These are phyloP conservation scores for Colletotrichum sp. DNA, from an alignment of 2,329 filamentous ascomycete species.

Conservation along the genomic window DNA sequence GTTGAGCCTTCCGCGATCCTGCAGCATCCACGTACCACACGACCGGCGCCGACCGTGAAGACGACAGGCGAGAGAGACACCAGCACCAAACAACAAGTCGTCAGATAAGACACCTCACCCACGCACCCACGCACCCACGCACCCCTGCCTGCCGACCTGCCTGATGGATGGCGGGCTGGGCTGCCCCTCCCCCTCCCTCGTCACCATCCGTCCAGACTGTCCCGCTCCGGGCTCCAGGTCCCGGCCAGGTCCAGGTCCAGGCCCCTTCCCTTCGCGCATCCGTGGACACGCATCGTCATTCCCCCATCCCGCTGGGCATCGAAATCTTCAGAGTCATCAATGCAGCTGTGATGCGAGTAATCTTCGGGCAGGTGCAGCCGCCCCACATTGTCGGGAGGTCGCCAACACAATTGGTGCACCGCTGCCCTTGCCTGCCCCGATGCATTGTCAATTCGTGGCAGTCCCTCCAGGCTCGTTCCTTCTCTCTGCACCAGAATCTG, in stretches of 20 bases:
- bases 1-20: not conserved
- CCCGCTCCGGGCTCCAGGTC: not conserved
- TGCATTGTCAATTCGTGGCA: not conserved
- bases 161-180: not conserved
- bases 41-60: not conserved
- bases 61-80: not conserved
- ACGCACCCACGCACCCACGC: not conserved
- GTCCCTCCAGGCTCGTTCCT: not conserved
- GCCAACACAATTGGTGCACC: not conserved
- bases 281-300: not conserved
- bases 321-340: not conserved
- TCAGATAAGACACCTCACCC: not conserved
- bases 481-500: not conserved
- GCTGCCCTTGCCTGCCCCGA: not conserved
- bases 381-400: not conserved
- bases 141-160: not conserved
- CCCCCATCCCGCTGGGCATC: not conserved
- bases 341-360: slow-evolving; percentile 8
- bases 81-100: not conserved
- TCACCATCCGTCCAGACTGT: not conserved
- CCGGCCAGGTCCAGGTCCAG: not conserved
- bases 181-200: not conserved
- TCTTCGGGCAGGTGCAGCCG: slow-evolving; percentile 3
- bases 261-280: not conserved
- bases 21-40: not conserved